Percentiles rank a stretch among this genome's conserved stretches.
Conservation (phyloP, 257 asterid genomes). For the Solanum tacnaense region DNA sequence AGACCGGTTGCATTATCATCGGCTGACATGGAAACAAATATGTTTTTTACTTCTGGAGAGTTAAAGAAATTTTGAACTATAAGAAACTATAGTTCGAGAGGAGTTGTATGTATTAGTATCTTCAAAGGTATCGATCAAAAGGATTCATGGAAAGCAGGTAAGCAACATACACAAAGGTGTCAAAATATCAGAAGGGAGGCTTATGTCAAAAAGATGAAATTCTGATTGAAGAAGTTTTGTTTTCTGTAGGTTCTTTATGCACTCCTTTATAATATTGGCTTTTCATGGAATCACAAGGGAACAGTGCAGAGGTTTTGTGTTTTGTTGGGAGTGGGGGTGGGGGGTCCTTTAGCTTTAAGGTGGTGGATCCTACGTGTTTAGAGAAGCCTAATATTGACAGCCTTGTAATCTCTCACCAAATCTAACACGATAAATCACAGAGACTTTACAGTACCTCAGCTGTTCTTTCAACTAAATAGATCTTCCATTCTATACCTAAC, state of each 20-base stretch:
- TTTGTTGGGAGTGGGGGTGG: neutral
- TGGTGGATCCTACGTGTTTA: constrained; percentile 22
- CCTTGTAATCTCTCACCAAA: constrained; percentile 1
- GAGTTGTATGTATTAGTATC: neutral
- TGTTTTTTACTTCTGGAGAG: neutral
- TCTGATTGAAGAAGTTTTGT: neutral
- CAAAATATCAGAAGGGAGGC: neutral
- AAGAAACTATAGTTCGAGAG: neutral
- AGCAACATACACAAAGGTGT: neutral
- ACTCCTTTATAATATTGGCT: neutral
- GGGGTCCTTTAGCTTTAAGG: neutral
- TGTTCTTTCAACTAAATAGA: neutral
- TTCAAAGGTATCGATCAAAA: neutral
- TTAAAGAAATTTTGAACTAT: neutral
- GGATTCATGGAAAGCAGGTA: neutral
- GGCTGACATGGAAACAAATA: constrained; percentile 31
- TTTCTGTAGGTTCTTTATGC: neutral
- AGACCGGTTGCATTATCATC: constrained; percentile 31
- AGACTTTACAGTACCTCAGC: neutral
- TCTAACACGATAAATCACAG: neutral
- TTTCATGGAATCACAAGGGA: neutral
- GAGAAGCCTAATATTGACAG: constrained; percentile 3
- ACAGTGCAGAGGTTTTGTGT: neutral
- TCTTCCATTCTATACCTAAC: neutral
- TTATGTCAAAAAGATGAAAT: neutral